These are phyloP conservation scores for Acaromyces ingoldii DNA, from an alignment of 1,284 basidiomycete genomes.

Conservation along the genomic window DNA sequence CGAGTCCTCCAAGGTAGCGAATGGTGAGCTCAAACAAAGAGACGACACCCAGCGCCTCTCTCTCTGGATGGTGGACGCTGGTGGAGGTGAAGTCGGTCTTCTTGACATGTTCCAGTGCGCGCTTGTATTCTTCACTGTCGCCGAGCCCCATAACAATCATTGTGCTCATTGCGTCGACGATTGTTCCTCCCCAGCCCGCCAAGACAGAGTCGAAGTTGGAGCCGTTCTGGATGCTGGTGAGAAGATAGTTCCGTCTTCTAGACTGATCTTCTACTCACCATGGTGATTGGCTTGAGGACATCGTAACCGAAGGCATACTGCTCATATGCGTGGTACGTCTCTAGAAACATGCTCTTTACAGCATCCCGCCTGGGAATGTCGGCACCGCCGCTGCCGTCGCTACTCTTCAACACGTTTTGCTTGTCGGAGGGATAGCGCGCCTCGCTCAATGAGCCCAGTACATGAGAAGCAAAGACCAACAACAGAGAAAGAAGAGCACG, in stretches of 20 bases:
- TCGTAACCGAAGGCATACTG: constrained; percentile 30
- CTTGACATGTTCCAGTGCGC: constrained; percentile 20
- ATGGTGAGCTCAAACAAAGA: constrained; percentile 44
- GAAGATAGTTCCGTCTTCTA: background rate
- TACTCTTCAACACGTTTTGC: no score
- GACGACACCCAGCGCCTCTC: background rate
- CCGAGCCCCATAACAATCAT: constrained; percentile 34
- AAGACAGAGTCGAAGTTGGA: constrained; percentile 3
- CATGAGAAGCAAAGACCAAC: no score
- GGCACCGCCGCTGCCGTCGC: no score
- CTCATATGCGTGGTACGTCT: constrained; percentile 25
- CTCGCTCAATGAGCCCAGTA: no score
- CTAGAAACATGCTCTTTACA: constrained; percentile 26
- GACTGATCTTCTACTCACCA: constrained; percentile 11
- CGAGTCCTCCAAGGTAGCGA: constrained; percentile 37
- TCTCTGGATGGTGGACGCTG: background rate
- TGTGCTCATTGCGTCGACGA: constrained; percentile 39
- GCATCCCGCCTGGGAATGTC: constrained; percentile 6
- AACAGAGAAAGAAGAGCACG: no score
- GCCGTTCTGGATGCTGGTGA: background rate
- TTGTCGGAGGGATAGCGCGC: no score
- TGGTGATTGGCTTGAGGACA: constrained; percentile 21
- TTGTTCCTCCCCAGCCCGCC: constrained; percentile 36
- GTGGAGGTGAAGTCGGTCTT: constrained; percentile 30
- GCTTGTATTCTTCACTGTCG: constrained; percentile 19